Conservation (phyloP, 2,329 filamentous ascomycete genomes). For the Venturia aucupariae region DNA sequence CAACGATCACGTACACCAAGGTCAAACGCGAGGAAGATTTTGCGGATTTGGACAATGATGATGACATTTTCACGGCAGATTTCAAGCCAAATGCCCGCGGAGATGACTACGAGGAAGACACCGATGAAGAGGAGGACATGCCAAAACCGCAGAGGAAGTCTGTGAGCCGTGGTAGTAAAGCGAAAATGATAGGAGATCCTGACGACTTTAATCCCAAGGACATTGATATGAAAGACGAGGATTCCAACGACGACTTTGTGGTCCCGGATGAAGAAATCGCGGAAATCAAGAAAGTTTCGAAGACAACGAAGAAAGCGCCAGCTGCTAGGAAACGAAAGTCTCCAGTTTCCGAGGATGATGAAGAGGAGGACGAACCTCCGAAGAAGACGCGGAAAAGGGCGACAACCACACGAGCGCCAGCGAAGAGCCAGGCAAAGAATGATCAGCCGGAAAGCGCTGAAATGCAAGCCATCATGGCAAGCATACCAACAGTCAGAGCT, state of each 20-base stretch:
- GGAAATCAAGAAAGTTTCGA: constrained; percentile 9
- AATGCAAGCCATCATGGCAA: constrained; percentile 78
- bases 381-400: constrained; percentile 45
- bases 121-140: constrained; percentile 58
- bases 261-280: constrained; percentile 14
- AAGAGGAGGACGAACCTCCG: constrained; percentile 47
- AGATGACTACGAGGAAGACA: constrained; percentile 63
- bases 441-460: constrained; percentile 49
- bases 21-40: constrained; percentile 26
- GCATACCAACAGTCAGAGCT: constrained; percentile 71
- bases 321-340: constrained; percentile 44
- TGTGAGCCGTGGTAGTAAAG: constrained; percentile 37
- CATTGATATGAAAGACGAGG: constrained; percentile 46
- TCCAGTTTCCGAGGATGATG: constrained; percentile 42
- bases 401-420: constrained; percentile 37
- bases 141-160: constrained; percentile 27
- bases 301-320: neutral
- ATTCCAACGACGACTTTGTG: constrained; percentile 13
- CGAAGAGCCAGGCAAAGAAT: constrained; percentile 49
- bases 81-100: constrained; percentile 53
- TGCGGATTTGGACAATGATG: constrained; percentile 30
- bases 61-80: constrained; percentile 76
- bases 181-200: constrained; percentile 32
- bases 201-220: constrained; percentile 36
- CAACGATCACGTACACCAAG: constrained; percentile 44